phyloP scores from a whole-genome alignment of 164 flowering plant species.

The Malania oleifera region DNA sequence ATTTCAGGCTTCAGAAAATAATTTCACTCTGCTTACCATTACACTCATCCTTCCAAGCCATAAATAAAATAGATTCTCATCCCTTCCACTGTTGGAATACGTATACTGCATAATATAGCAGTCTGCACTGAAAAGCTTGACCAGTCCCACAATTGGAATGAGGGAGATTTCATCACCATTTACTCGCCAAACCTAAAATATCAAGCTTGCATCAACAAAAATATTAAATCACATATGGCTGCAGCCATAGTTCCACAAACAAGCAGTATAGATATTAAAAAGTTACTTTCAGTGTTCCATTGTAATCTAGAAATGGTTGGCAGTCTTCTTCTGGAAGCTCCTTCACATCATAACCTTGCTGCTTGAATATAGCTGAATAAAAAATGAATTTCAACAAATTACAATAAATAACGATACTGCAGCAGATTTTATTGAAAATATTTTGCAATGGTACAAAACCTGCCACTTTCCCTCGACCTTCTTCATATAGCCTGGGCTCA shows the following conservation, averaged over 20 bases:
- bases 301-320: slow-evolving; percentile 34
- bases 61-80: slow-evolving; percentile 49
- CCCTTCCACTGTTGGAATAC: slow-evolving; percentile 45
- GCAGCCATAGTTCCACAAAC: not conserved
- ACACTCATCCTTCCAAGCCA: slow-evolving; percentile 62
- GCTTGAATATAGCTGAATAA: slow-evolving; percentile 62
- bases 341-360: slow-evolving; percentile 59
- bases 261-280: not conserved
- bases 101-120: slow-evolving; percentile 68
- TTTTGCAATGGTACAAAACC: slow-evolving; percentile 33
- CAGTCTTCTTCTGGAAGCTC: slow-evolving; percentile 59
- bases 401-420: not conserved
- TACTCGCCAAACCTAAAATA: slow-evolving; percentile 67
- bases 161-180: slow-evolving; percentile 34
- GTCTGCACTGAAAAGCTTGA: slow-evolving; percentile 62
- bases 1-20: too few species aligned
- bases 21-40: slow-evolving; percentile 31
- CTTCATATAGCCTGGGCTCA: slow-evolving; percentile 43
- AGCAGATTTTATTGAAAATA: not conserved
- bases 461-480: slow-evolving; percentile 84
- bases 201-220: slow-evolving; percentile 4
- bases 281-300: slow-evolving; percentile 46
- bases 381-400: not conserved
- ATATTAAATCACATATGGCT: slow-evolving; percentile 7
- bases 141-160: slow-evolving; percentile 31